phyloP scores from a whole-genome alignment of 768 basidiomycete species.

The Kwoniella dejecticola region DNA sequence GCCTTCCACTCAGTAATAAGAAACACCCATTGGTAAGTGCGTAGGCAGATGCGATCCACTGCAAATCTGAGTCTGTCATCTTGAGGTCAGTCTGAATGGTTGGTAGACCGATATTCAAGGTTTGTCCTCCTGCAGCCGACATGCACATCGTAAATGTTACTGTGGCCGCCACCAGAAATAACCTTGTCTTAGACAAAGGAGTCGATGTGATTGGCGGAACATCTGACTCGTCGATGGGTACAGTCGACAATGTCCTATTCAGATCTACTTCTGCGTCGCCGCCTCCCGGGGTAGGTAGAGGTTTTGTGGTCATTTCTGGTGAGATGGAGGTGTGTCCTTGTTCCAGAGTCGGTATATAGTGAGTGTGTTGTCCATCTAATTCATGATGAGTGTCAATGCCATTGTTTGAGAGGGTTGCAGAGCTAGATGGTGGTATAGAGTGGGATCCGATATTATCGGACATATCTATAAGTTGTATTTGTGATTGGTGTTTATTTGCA shows the following conservation, averaged over 20 bases:
- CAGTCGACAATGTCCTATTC: neutral
- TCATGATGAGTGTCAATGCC: too few species aligned
- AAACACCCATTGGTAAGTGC: conserved; percentile 51
- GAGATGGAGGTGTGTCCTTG: too few species aligned
- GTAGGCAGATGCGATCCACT: conserved; percentile 55
- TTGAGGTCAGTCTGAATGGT: conserved; percentile 49
- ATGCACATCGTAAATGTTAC: conserved; percentile 40
- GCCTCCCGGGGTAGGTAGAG: neutral
- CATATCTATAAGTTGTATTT: too few species aligned
- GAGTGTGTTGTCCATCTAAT: too few species aligned
- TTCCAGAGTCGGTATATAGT: too few species aligned
- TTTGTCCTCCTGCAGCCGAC: conserved; percentile 27
- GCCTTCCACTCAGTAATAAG: conserved; percentile 38
- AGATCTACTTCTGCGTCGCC: neutral
- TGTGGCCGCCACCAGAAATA: conserved; percentile 35
- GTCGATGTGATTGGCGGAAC: neutral
- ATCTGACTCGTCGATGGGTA: conserved; percentile 9
- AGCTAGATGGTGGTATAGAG: too few species aligned
- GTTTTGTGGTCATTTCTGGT: neutral
- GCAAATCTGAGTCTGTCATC: conserved; percentile 46
- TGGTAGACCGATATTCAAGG: conserved; percentile 48
- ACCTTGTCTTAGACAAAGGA: neutral
- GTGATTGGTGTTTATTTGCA: too few species aligned
- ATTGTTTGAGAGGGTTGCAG: too few species aligned
- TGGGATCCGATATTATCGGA: too few species aligned